Percentiles rank a stretch among this genome's conserved stretches.
Conservation (phyloP, 2,329 filamentous ascomycete species). For the Hymenoscyphus occultus region DNA sequence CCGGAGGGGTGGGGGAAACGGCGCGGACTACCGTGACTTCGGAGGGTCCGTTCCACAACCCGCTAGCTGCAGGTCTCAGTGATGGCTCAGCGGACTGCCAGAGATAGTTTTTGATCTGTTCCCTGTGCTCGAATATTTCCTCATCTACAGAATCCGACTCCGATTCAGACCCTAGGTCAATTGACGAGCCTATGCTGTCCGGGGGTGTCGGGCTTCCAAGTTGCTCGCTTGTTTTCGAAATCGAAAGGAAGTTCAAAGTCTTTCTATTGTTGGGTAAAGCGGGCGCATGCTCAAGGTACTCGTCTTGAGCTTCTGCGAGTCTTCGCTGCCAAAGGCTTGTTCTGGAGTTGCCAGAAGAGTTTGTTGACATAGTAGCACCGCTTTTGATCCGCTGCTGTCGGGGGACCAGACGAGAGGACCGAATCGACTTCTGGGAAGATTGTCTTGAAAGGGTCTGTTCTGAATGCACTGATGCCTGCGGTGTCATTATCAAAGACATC, state of each 20-base stretch:
- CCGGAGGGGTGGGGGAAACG: slow-evolving; percentile 28
- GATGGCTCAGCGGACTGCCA: slow-evolving; percentile 26
- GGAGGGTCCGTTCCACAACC: slow-evolving; percentile 30
- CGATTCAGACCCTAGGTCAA: slow-evolving; percentile 23
- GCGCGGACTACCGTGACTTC: slow-evolving; percentile 10
- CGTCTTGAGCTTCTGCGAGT: slow-evolving; percentile 45
- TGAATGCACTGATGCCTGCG: slow-evolving; percentile 19
- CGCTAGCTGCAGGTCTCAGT: slow-evolving; percentile 21
- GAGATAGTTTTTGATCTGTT: slow-evolving; percentile 17
- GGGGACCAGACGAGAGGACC: slow-evolving; percentile 41
- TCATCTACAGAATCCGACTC: slow-evolving; percentile 23
- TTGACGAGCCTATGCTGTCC: slow-evolving; percentile 47
- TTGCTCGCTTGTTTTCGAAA: slow-evolving; percentile 40
- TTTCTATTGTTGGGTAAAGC: slow-evolving; percentile 38
- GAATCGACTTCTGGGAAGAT: slow-evolving; percentile 35
- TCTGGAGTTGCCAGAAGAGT: slow-evolving; percentile 36
- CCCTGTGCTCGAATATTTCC: neutral
- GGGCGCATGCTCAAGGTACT: slow-evolving; percentile 44
- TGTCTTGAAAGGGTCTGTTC: slow-evolving; percentile 19
- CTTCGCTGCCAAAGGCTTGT: slow-evolving; percentile 45
- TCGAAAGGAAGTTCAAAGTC: slow-evolving; percentile 42
- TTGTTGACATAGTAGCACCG: slow-evolving; percentile 33
- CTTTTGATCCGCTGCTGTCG: slow-evolving; percentile 40
- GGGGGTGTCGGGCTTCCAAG: slow-evolving; percentile 54
- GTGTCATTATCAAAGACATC: slow-evolving; percentile 27